These are phyloP conservation scores for Fusarium clavum DNA, from an alignment of 2,329 filamentous ascomycete genomes.

Conservation along the genomic window DNA sequence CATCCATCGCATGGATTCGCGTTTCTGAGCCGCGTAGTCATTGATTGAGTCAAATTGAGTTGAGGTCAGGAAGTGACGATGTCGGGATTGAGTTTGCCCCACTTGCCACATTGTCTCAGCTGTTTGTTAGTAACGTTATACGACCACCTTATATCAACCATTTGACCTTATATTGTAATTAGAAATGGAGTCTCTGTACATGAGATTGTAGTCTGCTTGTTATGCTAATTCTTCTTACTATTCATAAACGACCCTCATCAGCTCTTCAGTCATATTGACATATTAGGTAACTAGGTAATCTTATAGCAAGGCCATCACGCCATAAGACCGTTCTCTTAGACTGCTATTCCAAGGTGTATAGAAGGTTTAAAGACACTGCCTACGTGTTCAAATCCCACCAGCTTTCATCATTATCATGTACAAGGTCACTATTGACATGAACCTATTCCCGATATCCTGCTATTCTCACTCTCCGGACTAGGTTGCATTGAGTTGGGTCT, in stretches of 20 bases:
- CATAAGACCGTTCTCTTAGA: not conserved
- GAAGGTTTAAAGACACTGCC: no score
- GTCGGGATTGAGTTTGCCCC: constrained; percentile 28
- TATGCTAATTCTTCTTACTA: not conserved
- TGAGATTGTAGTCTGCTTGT: not conserved
- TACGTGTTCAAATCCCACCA: not conserved
- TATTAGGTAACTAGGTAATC: no score
- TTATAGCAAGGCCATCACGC: not conserved
- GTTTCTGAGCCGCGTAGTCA: constrained; percentile 33
- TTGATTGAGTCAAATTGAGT: constrained; percentile 5
- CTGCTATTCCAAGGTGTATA: no score
- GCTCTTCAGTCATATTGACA: not conserved
- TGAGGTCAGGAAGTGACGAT: constrained; percentile 9
- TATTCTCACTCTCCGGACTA: not conserved
- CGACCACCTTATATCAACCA: not conserved
- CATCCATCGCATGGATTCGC: constrained; percentile 36
- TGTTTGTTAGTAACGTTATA: not conserved
- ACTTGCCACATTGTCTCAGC: constrained; percentile 6
- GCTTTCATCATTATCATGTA: no score
- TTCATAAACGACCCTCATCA: not conserved
- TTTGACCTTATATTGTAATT: not conserved
- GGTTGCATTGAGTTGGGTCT: not conserved
- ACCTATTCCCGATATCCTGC: not conserved
- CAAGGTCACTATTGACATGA: not conserved
- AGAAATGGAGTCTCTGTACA: not conserved